phyloP scores from a whole-genome alignment of 23 red algal species.

The Rhodosorus marinus region DNA sequence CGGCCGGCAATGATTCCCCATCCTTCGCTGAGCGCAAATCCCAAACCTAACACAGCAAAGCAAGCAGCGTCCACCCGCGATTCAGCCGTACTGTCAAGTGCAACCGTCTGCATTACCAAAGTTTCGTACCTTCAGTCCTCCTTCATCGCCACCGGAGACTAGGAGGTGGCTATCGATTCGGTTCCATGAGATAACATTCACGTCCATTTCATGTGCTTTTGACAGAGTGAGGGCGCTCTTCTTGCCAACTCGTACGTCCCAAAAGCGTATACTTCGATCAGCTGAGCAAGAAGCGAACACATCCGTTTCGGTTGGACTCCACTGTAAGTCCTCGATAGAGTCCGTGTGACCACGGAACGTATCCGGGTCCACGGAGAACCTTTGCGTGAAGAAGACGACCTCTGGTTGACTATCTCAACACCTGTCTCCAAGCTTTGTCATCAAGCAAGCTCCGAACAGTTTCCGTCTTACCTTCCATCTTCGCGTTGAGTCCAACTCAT shows the following conservation, averaged over 20 bases:
- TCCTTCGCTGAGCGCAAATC: slow-evolving; percentile 4
- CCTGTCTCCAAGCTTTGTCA: no score
- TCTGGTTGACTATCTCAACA: no score
- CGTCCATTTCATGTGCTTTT: slow-evolving; percentile 50
- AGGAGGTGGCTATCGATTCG: slow-evolving; percentile 44
- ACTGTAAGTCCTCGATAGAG: slow-evolving; percentile 68
- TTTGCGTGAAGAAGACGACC: no score
- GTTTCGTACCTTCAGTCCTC: slow-evolving; percentile 62
- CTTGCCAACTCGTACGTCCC: slow-evolving; percentile 38
- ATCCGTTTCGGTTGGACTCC: slow-evolving; percentile 59
- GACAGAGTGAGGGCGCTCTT: slow-evolving; percentile 15
- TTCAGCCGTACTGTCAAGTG: no score
- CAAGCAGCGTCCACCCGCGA: not conserved
- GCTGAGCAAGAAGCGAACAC: slow-evolving; percentile 70
- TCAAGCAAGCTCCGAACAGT: no score
- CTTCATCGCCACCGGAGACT: slow-evolving; percentile 69
- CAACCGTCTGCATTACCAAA: slow-evolving; percentile 12
- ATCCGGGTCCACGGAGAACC: slow-evolving; percentile 6
- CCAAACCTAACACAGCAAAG: no score
- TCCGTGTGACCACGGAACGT: slow-evolving; percentile 17
- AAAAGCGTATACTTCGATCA: slow-evolving; percentile 70
- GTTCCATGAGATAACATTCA: slow-evolving; percentile 92
- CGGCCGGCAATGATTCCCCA: slow-evolving; percentile 20
- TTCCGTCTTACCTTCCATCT: no score
- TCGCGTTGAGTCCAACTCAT: no score